Evolutionary conservation across 192 early-diverging fungal genomes (phyloP), one percentile per base, ranked within the genome.

Genomic region (Diversispora eburnea): DNA sequence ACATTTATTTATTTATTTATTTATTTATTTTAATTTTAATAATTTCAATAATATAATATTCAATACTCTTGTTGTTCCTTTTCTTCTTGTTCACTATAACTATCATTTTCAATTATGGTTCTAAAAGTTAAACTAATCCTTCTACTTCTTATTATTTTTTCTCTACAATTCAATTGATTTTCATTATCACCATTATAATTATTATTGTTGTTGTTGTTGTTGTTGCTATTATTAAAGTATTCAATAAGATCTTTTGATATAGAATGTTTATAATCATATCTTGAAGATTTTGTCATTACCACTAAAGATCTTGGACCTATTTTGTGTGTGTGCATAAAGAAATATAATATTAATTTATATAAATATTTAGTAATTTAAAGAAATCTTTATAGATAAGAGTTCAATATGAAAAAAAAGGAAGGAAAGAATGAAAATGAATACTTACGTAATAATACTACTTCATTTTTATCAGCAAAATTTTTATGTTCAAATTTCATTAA

Each of bases 241-340:
- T 91, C 87, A 4, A 84, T 58, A 2, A 75, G 19, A 63, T 89
- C 80, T 72, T 92, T 92, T 0, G 88, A 88, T 10, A 92, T 92
- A 9, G 83, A 78, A 63, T 92, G 91, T 73, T 82, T 87, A 52
- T 77, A 89, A 17, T 86, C 77, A 59, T 83, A 92, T 13, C 91
- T 78, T 65, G 85, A 72, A 3, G 81, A 77, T 8, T 78, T 82
- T 20, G 75, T 83, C 78, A 90, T 79, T 6, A 89, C 72, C 19
- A 89, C 73, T n/a, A 89, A 48, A 0, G 89, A 91, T 17, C 88
- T 79, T 22, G 81, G 82, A 15, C 78, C 88, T 90, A 10, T 33
- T 33, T 33, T 33, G 25, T 33, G 25, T 33, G 72, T 59, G 20
- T 71, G 20, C 60, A 63, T 48, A 65, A 67, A 59, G 12, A 52